Evolutionary conservation across 179 eudicot species (phyloP).

Genomic region (Spergularia azorica): DNA sequence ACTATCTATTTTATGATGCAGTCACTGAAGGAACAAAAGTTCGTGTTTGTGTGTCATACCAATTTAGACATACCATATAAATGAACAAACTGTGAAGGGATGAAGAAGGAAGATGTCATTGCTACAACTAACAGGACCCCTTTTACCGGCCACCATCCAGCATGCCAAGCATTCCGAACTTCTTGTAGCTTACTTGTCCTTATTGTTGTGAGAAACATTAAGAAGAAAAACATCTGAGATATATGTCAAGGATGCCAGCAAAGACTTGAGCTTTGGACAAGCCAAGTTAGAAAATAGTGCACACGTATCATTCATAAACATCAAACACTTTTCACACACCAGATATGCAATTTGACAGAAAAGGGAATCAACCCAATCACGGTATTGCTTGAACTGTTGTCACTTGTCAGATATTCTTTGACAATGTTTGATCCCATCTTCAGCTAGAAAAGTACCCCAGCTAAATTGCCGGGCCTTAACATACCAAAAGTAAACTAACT

Average conservation of each 20-base stretch:
- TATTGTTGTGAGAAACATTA: constrained; percentile 73
- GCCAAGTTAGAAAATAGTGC: background rate
- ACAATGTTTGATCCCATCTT: background rate
- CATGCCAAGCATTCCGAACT: constrained; percentile 73
- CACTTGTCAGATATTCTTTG: background rate
- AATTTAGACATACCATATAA: constrained; percentile 61
- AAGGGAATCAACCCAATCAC: background rate
- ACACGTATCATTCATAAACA: background rate
- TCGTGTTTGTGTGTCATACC: background rate
- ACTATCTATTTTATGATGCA: constrained; percentile 8
- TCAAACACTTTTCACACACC: background rate
- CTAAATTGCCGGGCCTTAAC: background rate
- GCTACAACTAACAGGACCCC: constrained; percentile 50
- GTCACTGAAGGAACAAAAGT: background rate
- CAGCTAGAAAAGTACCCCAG: background rate
- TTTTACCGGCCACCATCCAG: constrained; percentile 79
- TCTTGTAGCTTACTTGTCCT: constrained; percentile 59
- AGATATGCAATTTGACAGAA: too few relatives aligned
- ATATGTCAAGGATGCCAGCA: constrained; percentile 51
- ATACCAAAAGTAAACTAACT: background rate
- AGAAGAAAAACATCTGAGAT: constrained; percentile 70
- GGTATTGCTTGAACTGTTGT: background rate
- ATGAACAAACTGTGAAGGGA: constrained; percentile 64
- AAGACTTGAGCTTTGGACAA: background rate
- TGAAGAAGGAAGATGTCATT: constrained; percentile 65